Evolutionary conservation across 2,329 filamentous ascomycete species (phyloP).

Genomic region (Exophiala sp.): DNA sequence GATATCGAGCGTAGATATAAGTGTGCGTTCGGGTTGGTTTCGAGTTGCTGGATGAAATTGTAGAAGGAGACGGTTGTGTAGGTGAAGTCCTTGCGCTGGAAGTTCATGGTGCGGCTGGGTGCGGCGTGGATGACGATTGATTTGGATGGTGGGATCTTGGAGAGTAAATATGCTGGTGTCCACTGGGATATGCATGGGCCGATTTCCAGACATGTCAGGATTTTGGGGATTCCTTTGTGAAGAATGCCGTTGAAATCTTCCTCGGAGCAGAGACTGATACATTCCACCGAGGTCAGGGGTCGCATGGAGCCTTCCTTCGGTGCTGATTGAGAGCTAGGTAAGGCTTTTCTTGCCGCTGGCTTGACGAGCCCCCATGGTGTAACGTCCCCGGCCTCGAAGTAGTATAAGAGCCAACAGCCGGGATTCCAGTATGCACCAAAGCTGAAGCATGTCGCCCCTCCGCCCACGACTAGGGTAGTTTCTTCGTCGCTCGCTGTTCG

Average conservation of each 20-base stretch:
- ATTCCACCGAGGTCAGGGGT: constrained; percentile 5
- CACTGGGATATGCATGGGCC: constrained; percentile 66
- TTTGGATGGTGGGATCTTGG: constrained; percentile 58
- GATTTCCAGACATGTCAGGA: constrained; percentile 64
- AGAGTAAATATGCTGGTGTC: constrained; percentile 65
- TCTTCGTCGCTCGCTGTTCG: constrained; percentile 39
- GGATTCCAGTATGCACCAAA: constrained; percentile 84
- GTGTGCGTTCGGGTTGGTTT: constrained; percentile 56
- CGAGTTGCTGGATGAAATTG: constrained; percentile 53
- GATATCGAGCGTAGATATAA: constrained; percentile 80
- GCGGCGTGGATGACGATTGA: constrained; percentile 72
- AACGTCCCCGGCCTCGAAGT: constrained; percentile 23
- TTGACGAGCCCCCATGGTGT: constrained; percentile 36
- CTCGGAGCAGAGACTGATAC: constrained; percentile 8
- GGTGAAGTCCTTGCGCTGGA: constrained; percentile 76
- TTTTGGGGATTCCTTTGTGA: constrained; percentile 55
- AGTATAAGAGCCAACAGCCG: constrained; percentile 51
- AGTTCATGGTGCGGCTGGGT: constrained; percentile 66
- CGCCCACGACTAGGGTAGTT: constrained; percentile 64
- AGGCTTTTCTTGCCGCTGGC: constrained; percentile 16
- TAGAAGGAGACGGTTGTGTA: constrained; percentile 68
- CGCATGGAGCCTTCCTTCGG: constrained; percentile 1
- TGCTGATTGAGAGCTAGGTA: neutral
- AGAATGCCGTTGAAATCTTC: constrained; percentile 57
- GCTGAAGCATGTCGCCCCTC: constrained; percentile 84